Evolutionary conservation across 176 grass and related monocot species (phyloP), one percentile per base, ranked within the genome.

Genomic region (Aegilops bicornis): DNA sequence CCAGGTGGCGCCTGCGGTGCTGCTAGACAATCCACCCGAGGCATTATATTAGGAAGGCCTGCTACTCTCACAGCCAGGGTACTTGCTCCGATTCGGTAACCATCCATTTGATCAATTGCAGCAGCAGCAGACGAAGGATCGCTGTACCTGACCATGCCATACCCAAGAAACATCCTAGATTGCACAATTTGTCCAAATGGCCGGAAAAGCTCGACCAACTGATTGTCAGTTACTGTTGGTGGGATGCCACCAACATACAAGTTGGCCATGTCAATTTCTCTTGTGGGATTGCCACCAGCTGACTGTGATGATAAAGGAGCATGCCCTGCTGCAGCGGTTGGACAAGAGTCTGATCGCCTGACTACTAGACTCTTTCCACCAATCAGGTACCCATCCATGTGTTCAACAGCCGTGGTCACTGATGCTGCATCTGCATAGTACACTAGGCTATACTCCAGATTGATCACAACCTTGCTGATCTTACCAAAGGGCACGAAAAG

Each of bases 41-140:
- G 76, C 43, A 82, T n/a, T 30, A 69, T 64, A 13, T 47, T 47
- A 47, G 43, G 70, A 82, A 84, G 73, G 15, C 77, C 70, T 35
- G 86, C 84, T 78, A 92, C 78, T 78, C 74, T 87, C 19, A 97
- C 92, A 75, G 27, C 37, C 70, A 94, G 82, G 52, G 54, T 83
- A 83, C 89, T 91, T 89, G 92, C 92, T 45, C 89, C 88, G n/a
- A 97, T 90, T 76, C 40, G 79, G 76, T 89, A 94, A 15, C 95
- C 95, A 86, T 92, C 81, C 84, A 97, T 90, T 39, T 37, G n/a
- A 40, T 42, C 47, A 8, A 87, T 80, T 69, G 92, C 95, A 1
- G 79, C 54, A 69, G 80, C 78, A 86, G 95, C 95, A 54, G 39
- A 83, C 0, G 22, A 79, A 62, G 87, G 54, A 83, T 92, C 60